These are phyloP conservation scores for Fusarium nodosum DNA, from an alignment of 2,329 filamentous ascomycete genomes.

Conservation along the genomic window DNA sequence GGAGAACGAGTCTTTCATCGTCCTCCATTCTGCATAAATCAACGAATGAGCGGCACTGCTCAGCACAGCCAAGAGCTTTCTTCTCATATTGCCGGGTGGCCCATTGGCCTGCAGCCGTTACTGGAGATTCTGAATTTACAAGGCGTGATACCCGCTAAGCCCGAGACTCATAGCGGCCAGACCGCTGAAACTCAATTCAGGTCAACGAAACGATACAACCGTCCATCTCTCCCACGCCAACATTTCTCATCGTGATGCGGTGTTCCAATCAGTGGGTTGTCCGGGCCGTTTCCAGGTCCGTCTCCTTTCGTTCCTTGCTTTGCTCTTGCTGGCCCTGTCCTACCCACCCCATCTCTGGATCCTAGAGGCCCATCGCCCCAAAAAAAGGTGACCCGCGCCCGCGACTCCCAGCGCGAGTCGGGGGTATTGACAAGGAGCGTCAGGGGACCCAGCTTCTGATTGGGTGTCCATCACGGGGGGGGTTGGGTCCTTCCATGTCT, in stretches of 20 bases:
- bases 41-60: slow-evolving; percentile 19
- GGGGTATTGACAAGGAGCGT: slow-evolving; percentile 30
- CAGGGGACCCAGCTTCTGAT: slow-evolving; percentile 33
- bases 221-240: slow-evolving; percentile 1
- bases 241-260: slow-evolving; percentile 33
- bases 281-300: slow-evolving; percentile 39
- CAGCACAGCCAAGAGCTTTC: slow-evolving; percentile 9
- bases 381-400: slow-evolving; percentile 33
- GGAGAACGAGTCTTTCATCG: slow-evolving; percentile 6
- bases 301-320: slow-evolving; percentile 43
- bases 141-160: slow-evolving; percentile 24
- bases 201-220: slow-evolving; percentile 9
- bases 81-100: not conserved
- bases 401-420: slow-evolving; percentile 38
- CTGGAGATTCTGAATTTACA: slow-evolving; percentile 16
- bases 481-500: slow-evolving; percentile 27
- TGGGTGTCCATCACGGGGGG: slow-evolving; percentile 14
- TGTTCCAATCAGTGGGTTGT: slow-evolving; percentile 34
- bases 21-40: not conserved
- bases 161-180: slow-evolving; percentile 13
- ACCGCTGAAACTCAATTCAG: slow-evolving; percentile 35
- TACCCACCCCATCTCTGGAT: slow-evolving; percentile 29
- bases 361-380: slow-evolving; percentile 34
- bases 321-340: slow-evolving; percentile 24
- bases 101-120: slow-evolving; percentile 4